Percentiles rank a stretch among this genome's conserved stretches.
phyloP scores from a whole-genome alignment of 2,329 filamentous ascomycete genomes.

The Apiospora koreana region DNA sequence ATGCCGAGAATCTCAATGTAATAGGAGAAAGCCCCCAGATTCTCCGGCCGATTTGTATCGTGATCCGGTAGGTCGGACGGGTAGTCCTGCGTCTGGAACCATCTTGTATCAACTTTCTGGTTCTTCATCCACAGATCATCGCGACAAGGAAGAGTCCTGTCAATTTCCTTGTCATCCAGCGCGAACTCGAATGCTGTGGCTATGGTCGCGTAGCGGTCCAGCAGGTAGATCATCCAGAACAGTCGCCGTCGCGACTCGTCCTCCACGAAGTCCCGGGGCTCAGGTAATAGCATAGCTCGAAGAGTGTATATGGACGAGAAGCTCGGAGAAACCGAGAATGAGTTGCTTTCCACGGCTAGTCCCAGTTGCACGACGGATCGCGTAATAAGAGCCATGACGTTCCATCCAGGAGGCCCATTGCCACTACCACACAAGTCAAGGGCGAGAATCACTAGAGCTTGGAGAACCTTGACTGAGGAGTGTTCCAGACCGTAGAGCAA shows the following conservation, averaged over 20 bases:
- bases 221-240: slow-evolving; percentile 92
- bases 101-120: slow-evolving; percentile 79
- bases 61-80: slow-evolving; percentile 55
- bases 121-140: slow-evolving; percentile 87
- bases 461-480: slow-evolving; percentile 83
- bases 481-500: slow-evolving; percentile 86
- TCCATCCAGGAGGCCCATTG: slow-evolving; percentile 91
- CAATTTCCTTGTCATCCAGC: slow-evolving; percentile 85
- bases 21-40: slow-evolving; percentile 84
- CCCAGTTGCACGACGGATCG: slow-evolving; percentile 87
- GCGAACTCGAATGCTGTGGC: slow-evolving; percentile 92
- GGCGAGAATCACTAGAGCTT: slow-evolving; percentile 84
- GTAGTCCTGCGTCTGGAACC: slow-evolving; percentile 64
- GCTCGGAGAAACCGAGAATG: slow-evolving; percentile 73
- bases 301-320: slow-evolving; percentile 89
- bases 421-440: slow-evolving; percentile 83
- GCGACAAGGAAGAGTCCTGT: slow-evolving; percentile 81
- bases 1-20: slow-evolving; percentile 90
- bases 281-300: slow-evolving; percentile 80
- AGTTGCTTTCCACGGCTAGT: slow-evolving; percentile 79
- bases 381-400: slow-evolving; percentile 85
- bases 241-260: slow-evolving; percentile 82
- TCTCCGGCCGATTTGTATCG: slow-evolving; percentile 70
- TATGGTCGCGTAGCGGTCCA: slow-evolving; percentile 88
- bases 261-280: slow-evolving; percentile 83